These are phyloP conservation scores for Mycena chlorophos DNA, from an alignment of 768 basidiomycete species.

Conservation along the genomic window DNA sequence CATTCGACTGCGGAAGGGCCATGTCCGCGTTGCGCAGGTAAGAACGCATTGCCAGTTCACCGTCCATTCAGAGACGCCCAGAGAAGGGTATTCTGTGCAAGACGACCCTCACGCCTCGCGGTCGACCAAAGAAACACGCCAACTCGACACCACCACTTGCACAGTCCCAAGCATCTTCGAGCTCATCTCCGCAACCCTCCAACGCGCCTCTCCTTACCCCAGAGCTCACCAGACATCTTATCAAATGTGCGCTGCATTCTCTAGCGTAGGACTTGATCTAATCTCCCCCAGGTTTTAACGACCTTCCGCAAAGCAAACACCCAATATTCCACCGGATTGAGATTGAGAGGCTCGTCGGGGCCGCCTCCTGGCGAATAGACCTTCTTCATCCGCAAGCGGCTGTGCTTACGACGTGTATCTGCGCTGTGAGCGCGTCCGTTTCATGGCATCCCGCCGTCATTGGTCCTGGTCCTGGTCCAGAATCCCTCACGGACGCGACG, in stretches of 20 bases:
- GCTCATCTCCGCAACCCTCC: not conserved
- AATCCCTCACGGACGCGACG: conserved; percentile 8
- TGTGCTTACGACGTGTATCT: conserved; percentile 10
- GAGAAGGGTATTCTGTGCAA: not conserved
- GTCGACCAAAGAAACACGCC: not conserved
- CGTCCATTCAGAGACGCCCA: not conserved
- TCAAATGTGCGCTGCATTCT: not conserved
- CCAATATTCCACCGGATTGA: not conserved
- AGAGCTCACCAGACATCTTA: not conserved
- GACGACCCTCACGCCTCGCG: not conserved
- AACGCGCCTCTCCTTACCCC: not conserved
- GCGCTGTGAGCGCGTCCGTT: conserved; percentile 6
- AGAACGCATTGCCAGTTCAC: not conserved
- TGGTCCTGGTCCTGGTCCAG: conserved; percentile 2
- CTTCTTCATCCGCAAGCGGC: conserved; percentile 6
- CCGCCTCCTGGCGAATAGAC: conserved; percentile 5
- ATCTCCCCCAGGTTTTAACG: not conserved
- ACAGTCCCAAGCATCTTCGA: no score
- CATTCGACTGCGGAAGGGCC: no score
- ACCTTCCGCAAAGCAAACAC: not conserved
- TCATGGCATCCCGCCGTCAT: conserved; percentile 15
- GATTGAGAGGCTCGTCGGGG: not conserved
- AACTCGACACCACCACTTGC: no score
- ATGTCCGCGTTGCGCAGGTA: not conserved
- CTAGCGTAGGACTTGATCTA: not conserved